Evolutionary conservation across 768 basidiomycete species (phyloP), one percentile per base, ranked within the genome.

Genomic region (Paxillus ammoniavirescens): DNA sequence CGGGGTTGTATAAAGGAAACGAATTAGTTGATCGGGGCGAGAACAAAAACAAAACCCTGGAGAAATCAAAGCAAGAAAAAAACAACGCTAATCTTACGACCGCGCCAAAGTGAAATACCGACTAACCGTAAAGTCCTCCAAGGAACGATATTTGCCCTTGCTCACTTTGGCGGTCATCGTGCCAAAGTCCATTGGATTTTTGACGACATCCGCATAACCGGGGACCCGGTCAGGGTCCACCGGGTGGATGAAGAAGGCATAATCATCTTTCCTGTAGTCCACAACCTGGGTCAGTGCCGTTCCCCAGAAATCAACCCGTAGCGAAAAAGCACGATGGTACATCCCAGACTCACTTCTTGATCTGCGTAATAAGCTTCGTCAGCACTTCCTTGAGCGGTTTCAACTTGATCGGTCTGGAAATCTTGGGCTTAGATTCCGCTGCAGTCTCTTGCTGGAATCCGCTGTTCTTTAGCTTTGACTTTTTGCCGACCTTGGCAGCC

Each of bases 131-230:
- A 92, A 92, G 41, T 92, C 89, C 52, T 91, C 89, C 45, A 92
- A 68, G 3, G 87, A 87, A 17, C 86, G 79, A 68, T 96, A 96
- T 56, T 81, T 83, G 5, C 89, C 88, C 62, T 73, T 81, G 53
- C 78, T 78, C 42, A 94, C 87, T 70, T 94, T 96, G 50, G 75
- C 74, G 17, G 84, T 72, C 75, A 98, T 89, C 0, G 93, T 94
- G 0, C 90, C 89, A 52, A 98, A 76, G 63, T 98, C 94, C 94
- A 98, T 98, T 7, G 95, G 93, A 17, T 78, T 76, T 61, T 88
- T 86, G 47, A 98, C 82, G 45, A 85, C 73, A 74, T 87, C 83
- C 12, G 73, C 52, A 58, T 87, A 87, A 1, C 83, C 83, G 10
- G 83, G 78, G 0, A 89, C 83, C 58, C 80, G 76, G 2, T 72